Base-by-base conservation (phyloP, 176 grass and related monocot genomes). In the Lolium perenne region DNA sequence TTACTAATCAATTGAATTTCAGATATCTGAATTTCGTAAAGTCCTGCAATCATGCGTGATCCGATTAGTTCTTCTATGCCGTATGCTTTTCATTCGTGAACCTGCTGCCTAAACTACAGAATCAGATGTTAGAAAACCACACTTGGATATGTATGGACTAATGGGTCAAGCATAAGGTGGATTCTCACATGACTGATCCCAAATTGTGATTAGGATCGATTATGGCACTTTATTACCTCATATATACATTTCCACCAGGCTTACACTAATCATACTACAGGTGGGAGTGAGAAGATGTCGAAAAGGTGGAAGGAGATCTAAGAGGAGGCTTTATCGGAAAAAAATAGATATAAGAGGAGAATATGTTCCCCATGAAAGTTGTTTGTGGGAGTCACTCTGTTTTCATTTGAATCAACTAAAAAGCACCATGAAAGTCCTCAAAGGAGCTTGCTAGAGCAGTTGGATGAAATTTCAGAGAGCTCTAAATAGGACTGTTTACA, bases 111-210 rank as follows among this genome's bases (percentile, higher is more conserved):
- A 53, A 75, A 75, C 72, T 75, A 53, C 22, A 53, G 22, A 75
- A 75, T 16, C 72, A 32, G 47, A 75, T 53, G 72, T 25, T 75
- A 74, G 71, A 73, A 48, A 48, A 47, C n/a, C 20, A 63, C 70
- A 73, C n/a, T 47, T 12, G 21, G 17, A 74, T 74, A 73, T 74
- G 71, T 74, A 73, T 74, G 71, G 45, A 49, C 11, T 13, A 48
- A 48, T 49, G 46, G 21, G 43, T 76, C 7, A 74, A 4, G 23
- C 7, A 29, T 32, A 54, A 32, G 23, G 73, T 76, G 62, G 12
- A 65, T 16, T 65, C 62, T 53, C 72, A 9, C 25, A 16, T 5
- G 72, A 75, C 51, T 25, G 7, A 75, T 54, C 22, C 47, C 48
- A 76, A 76, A 76, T 18, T 54, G 25, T 76, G 4, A 55, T 54